Conservation (phyloP, 2,329 filamentous ascomycete genomes). For the Botrytis byssoidea region DNA sequence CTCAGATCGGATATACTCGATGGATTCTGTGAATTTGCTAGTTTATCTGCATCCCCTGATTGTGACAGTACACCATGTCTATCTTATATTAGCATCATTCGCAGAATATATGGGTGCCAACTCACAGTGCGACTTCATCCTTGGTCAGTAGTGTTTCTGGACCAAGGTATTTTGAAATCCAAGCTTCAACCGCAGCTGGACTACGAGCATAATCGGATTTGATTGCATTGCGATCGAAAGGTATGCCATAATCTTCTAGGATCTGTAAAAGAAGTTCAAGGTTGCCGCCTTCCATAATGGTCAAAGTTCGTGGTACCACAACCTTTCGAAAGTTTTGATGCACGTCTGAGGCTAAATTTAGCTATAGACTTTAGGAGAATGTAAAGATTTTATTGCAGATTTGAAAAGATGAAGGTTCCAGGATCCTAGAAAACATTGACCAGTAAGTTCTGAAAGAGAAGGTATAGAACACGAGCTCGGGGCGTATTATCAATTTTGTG, state of each 20-base stretch:
- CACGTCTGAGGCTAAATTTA: neutral
- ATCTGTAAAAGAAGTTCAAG: constrained; percentile 32
- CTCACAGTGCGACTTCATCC: constrained; percentile 55
- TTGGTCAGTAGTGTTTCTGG: constrained; percentile 53
- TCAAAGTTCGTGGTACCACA: neutral
- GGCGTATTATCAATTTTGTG: neutral
- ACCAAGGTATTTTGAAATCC: constrained; percentile 50
- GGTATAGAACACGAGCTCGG: neutral
- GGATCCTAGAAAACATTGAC: neutral
- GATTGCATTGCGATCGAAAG: constrained; percentile 35
- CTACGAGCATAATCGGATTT: constrained; percentile 31
- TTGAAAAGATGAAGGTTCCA: neutral
- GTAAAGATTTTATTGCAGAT: neutral
- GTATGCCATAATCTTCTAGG: constrained; percentile 36
- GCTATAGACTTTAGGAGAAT: neutral
- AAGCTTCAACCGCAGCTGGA: constrained; percentile 39
- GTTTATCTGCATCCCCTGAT: constrained; percentile 48
- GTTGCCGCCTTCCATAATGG: constrained; percentile 32
- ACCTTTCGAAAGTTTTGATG: neutral
- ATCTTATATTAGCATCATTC: constrained; percentile 17
- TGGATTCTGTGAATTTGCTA: constrained; percentile 48
- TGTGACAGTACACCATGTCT: constrained; percentile 53
- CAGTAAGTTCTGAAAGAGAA: neutral
- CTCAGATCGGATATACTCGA: constrained; percentile 50
- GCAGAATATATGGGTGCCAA: neutral